These are phyloP conservation scores for Pseudonitzschia multiseries DNA, from an alignment of 108 stramenopile genomes.

Conservation along the genomic window DNA sequence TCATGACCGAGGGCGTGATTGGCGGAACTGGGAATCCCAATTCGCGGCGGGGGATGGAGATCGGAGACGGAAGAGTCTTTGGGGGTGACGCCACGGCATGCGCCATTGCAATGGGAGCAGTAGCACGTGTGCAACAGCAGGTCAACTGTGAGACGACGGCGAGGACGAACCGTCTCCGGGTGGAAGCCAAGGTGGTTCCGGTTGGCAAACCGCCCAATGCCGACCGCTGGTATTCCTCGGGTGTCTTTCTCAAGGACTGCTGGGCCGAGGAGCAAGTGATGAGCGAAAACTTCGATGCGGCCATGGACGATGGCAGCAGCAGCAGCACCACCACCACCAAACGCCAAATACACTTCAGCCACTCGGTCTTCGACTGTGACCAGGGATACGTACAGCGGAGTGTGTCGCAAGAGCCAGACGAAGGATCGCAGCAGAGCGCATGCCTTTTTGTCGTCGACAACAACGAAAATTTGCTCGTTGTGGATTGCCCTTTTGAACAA, in stretches of 20 bases:
- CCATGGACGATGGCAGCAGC: background rate
- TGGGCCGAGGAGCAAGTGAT: conserved; percentile 23
- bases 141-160: background rate
- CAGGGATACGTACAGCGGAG: background rate
- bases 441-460: background rate
- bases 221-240: conserved; percentile 9
- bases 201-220: conserved; percentile 27
- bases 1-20: conserved; percentile 42
- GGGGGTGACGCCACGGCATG: conserved; percentile 15
- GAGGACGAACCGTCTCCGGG: background rate
- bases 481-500: conserved; percentile 33
- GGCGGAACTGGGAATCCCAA: conserved; percentile 47
- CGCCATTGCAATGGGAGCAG: conserved; percentile 13
- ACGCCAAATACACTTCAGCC: background rate
- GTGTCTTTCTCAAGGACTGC: conserved; percentile 39
- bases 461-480: conserved; percentile 5
- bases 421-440: background rate
- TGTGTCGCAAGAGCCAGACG: background rate
- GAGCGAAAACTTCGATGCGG: background rate
- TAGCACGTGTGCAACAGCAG: conserved; percentile 18
- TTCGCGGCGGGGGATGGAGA: conserved; percentile 39
- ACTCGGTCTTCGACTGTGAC: too few relatives aligned
- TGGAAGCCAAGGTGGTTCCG: conserved; percentile 12
- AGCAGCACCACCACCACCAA: background rate
- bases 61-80: conserved; percentile 36